These are phyloP conservation scores for Funneliformis geosporum DNA, from an alignment of 192 early-diverging fungal genomes.

Conservation along the genomic window DNA sequence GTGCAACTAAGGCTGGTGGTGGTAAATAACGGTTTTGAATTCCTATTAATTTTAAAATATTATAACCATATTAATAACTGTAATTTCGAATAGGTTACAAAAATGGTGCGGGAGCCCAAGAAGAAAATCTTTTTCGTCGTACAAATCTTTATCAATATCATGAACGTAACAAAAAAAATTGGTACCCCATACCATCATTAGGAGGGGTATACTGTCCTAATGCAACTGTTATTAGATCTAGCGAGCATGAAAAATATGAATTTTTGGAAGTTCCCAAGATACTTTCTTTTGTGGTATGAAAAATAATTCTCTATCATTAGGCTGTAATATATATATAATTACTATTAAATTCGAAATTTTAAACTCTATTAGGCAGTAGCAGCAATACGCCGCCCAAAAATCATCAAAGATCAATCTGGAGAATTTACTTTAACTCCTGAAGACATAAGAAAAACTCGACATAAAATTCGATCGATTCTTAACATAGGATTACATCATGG, in stretches of 20 bases:
- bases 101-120: slow-evolving; percentile 43
- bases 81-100: slow-evolving; percentile 25
- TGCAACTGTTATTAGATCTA: slow-evolving; percentile 41
- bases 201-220: slow-evolving; percentile 50
- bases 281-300: slow-evolving; percentile 46
- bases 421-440: slow-evolving; percentile 36
- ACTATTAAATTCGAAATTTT: not conserved
- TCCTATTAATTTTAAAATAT: not conserved
- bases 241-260: slow-evolving; percentile 35
- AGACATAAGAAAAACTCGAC: slow-evolving; percentile 37
- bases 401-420: not conserved
- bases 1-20: slow-evolving; percentile 40
- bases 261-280: slow-evolving; percentile 44
- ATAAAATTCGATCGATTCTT: slow-evolving; percentile 48
- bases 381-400: not conserved
- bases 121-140: slow-evolving; percentile 46
- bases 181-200: slow-evolving; percentile 43
- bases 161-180: slow-evolving; percentile 39
- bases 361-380: not conserved
- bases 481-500: slow-evolving; percentile 48
- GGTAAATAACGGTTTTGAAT: not conserved
- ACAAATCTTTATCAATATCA: slow-evolving; percentile 48
- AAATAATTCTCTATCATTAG: not conserved
- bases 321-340: not conserved
- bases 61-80: not conserved